Base-by-base conservation (phyloP, 2,329 filamentous ascomycete genomes). In the Epichloe uncinata region DNA sequence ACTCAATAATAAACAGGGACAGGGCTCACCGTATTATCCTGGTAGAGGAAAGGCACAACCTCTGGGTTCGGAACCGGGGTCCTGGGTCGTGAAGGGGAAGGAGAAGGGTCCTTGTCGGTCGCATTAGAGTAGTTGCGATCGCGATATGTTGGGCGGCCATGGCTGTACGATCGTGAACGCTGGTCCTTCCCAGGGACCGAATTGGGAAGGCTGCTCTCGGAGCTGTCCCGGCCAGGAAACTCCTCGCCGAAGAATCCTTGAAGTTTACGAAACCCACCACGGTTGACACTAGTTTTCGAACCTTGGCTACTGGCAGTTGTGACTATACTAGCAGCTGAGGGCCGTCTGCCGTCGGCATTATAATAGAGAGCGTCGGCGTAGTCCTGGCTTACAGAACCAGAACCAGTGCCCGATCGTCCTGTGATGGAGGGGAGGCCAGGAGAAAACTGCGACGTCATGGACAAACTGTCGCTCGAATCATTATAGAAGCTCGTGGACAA, bases 21-120 rank as follows among this genome's bases (percentile, higher is more conserved):
- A 42, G 15, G 18, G 45, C 81, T 72, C 66, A 87, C 84, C 71
- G 87, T 63, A 52, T 68, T 69, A 52, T 93, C 87, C 67, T 97
- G 93, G 63, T 93, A 97, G 54, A 95, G 77, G 76, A 95, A 98
- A n/a, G 93, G 93, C 38, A 95, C 93, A 51, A 98, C 89, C 67
- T 97, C 91, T 61, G 87, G 93, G 12, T 87, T 87, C 41, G 87
- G 87, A 47, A 89, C 75, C 12, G 90, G 89, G n/a, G 87, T 95
- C 58, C 85, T 78, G 45, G 90, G 87, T 57, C 87, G 77, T 30
- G 85, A 89, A 34, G 79, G 81, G 48, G 79, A 77, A 40, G 88
- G 88, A 48, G 90, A 94, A 43, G 75, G 76, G 55, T 90, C 84
- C 53, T 82, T 78, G 61, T 93, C 81, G 49, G 81, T 82, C 48